phyloP scores from a whole-genome alignment of 2,329 filamentous ascomycete species.

The Biscogniauxia sp. region DNA sequence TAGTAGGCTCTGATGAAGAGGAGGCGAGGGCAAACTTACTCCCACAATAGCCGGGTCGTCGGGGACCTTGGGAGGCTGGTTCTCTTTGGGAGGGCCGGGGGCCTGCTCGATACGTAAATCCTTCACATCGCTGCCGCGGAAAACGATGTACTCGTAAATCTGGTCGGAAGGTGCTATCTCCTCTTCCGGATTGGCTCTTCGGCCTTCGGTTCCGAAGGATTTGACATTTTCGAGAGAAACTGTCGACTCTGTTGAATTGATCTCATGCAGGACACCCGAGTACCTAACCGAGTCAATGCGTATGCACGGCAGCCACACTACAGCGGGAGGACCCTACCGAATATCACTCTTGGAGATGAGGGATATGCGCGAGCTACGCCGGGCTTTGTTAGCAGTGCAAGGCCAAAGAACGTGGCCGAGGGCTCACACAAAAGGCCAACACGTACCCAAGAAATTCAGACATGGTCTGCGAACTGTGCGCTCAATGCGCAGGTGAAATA shows the following conservation, averaged over 20 bases:
- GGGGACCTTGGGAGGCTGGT: slow-evolving; percentile 73
- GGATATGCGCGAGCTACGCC: slow-evolving; percentile 79
- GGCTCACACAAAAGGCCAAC: slow-evolving; percentile 6
- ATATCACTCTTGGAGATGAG: slow-evolving; percentile 98
- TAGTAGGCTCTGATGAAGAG: slow-evolving; percentile 7
- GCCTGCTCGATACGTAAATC: slow-evolving; percentile 91
- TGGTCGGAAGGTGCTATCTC: slow-evolving; percentile 82
- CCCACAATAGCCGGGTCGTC: slow-evolving; percentile 96
- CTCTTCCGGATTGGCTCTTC: slow-evolving; percentile 72
- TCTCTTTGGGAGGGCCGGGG: slow-evolving; percentile 69
- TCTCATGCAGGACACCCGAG: slow-evolving; percentile 92
- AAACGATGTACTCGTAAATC: slow-evolving; percentile 98
- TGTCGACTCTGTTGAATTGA: slow-evolving; percentile 95
- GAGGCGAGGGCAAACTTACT: slow-evolving; percentile 63
- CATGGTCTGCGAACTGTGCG: slow-evolving; percentile 39
- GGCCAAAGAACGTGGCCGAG: background rate
- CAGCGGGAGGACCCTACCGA: slow-evolving; percentile 59
- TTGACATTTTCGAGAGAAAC: slow-evolving; percentile 96
- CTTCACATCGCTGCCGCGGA: slow-evolving; percentile 97
- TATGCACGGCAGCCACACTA: slow-evolving; percentile 10
- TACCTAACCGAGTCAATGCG: slow-evolving; percentile 60
- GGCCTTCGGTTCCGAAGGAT: slow-evolving; percentile 91
- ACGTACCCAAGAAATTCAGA: slow-evolving; percentile 60
- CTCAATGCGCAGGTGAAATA: slow-evolving; percentile 21
- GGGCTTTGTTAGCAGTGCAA: slow-evolving; percentile 15